Percentiles rank a stretch among this genome's conserved stretches.
phyloP scores from a whole-genome alignment of 2,329 filamentous ascomycete genomes.

The Penicillium sp. region DNA sequence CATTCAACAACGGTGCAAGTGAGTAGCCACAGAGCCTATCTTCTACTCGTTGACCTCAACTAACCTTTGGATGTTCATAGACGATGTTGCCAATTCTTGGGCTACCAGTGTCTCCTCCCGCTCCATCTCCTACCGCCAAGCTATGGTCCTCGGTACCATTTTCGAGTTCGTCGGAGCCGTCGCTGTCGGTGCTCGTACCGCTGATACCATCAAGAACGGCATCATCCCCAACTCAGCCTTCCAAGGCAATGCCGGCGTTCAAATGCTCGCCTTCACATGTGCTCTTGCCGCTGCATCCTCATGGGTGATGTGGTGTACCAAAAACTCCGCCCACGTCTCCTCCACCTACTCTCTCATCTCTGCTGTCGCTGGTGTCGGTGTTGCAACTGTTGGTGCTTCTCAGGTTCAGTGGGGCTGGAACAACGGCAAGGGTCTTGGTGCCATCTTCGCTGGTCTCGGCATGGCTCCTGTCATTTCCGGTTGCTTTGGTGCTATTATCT shows the following conservation, averaged over 20 bases:
- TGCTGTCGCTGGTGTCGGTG: slow-evolving; percentile 66
- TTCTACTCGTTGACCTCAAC: background rate
- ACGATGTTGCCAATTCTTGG: slow-evolving; percentile 84
- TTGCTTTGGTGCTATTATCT: slow-evolving; percentile 65
- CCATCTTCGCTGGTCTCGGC: slow-evolving; percentile 61
- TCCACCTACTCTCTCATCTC: slow-evolving; percentile 71
- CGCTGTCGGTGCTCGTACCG: slow-evolving; percentile 66
- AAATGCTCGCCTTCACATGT: slow-evolving; percentile 57
- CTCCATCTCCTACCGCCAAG: slow-evolving; percentile 48
- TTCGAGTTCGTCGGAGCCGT: slow-evolving; percentile 69
- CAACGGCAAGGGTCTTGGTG: slow-evolving; percentile 63
- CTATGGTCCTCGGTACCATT: slow-evolving; percentile 54
- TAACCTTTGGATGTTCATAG: slow-evolving; percentile 10
- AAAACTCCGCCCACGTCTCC: slow-evolving; percentile 69
- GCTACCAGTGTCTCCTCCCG: slow-evolving; percentile 78
- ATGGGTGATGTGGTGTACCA: slow-evolving; percentile 80
- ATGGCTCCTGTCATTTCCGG: slow-evolving; percentile 70
- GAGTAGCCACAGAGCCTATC: slow-evolving; percentile 37
- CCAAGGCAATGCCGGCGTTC: slow-evolving; percentile 60
- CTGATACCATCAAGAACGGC: slow-evolving; percentile 76
- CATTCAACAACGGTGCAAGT: slow-evolving; percentile 78
- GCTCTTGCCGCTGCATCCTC: slow-evolving; percentile 38
- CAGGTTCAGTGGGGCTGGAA: slow-evolving; percentile 70
- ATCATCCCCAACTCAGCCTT: slow-evolving; percentile 64
- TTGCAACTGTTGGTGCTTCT: slow-evolving; percentile 62